These are phyloP conservation scores for Podaxis carcinomalis DNA, from an alignment of 768 basidiomycete genomes.

Conservation along the genomic window DNA sequence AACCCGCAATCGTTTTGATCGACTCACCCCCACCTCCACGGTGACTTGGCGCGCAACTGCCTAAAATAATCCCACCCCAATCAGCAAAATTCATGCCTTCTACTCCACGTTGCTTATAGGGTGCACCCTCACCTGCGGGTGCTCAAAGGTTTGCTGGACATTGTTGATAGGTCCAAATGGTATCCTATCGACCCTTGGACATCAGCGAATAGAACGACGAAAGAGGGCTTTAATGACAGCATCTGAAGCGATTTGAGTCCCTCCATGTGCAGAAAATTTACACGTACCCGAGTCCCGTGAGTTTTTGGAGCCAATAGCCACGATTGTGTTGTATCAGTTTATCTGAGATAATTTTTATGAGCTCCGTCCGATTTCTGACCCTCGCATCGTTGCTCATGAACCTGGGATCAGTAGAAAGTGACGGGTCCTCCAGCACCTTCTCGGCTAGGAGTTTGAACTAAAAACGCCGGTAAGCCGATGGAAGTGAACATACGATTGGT, in stretches of 20 bases:
- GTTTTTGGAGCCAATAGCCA: conserved; percentile 69
- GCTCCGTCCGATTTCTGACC: conserved; percentile 68
- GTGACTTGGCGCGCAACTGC: conserved; percentile 72
- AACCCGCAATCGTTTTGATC: not conserved
- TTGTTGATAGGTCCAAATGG: conserved; percentile 93
- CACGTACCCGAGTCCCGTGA: conserved; percentile 78
- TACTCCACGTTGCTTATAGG: conserved; percentile 7
- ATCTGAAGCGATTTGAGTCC: not conserved
- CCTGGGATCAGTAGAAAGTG: conserved; percentile 52
- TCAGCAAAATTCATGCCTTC: conserved; percentile 9
- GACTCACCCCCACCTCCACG: conserved; percentile 72
- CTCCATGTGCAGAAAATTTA: not conserved
- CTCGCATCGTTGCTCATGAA: conserved; percentile 74
- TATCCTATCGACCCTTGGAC: conserved; percentile 39
- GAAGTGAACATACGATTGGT: not conserved
- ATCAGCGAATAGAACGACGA: not conserved
- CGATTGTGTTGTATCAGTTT: conserved; percentile 53
- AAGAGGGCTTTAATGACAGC: not conserved
- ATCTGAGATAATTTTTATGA: conserved; percentile 65
- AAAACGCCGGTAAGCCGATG: conserved; percentile 5
- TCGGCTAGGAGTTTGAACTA: conserved; percentile 71
- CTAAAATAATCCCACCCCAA: conserved; percentile 28
- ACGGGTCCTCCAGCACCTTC: conserved; percentile 57
- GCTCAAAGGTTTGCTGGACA: conserved; percentile 83
- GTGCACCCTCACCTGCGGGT: conserved; percentile 54